These are phyloP conservation scores for Botrytis aclada DNA, from an alignment of 2,329 filamentous ascomycete genomes.

Conservation along the genomic window DNA sequence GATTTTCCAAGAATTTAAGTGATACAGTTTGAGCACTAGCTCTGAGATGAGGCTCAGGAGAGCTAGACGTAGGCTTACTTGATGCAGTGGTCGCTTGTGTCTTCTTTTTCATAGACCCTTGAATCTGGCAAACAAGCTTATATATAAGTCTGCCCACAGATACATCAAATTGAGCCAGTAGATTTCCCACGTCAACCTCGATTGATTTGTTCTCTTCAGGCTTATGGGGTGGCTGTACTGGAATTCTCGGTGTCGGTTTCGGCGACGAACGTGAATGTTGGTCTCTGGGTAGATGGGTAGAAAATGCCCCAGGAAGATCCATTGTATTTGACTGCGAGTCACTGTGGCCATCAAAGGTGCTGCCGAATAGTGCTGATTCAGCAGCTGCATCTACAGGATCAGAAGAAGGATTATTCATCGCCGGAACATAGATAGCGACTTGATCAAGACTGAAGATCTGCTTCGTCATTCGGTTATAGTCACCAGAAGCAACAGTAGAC, in stretches of 20 bases:
- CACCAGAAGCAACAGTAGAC: conserved; percentile 33
- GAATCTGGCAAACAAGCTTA: conserved; percentile 33
- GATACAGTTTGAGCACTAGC: conserved; percentile 33
- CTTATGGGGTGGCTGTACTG: neutral
- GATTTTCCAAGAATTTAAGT: conserved; percentile 36
- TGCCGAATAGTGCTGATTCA: conserved; percentile 21
- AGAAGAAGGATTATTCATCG: conserved; percentile 11
- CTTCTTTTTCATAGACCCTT: conserved; percentile 28
- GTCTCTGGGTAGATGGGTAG: conserved; percentile 40
- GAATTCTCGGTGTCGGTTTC: neutral
- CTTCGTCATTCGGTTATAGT: conserved; percentile 35
- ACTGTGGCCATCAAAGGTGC: conserved; percentile 27
- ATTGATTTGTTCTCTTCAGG: conserved; percentile 24
- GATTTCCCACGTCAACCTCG: conserved; percentile 34
- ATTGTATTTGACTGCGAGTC: conserved; percentile 41
- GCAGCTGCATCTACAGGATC: conserved; percentile 15
- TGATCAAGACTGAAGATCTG: conserved; percentile 39
- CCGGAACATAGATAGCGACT: conserved; percentile 38
- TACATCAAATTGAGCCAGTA: conserved; percentile 36
- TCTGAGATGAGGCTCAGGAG: conserved; percentile 24
- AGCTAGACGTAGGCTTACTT: conserved; percentile 17
- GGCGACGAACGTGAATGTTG: neutral
- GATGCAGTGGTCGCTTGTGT: conserved; percentile 1
- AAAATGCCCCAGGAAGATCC: conserved; percentile 61
- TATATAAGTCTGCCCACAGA: conserved; percentile 37